A percentile compares a stretch with the other conserved stretches of the same genome.
Evolutionary conservation across 2,329 filamentous ascomycete species (phyloP).

Genomic region (Tricladium varicosporioides): DNA sequence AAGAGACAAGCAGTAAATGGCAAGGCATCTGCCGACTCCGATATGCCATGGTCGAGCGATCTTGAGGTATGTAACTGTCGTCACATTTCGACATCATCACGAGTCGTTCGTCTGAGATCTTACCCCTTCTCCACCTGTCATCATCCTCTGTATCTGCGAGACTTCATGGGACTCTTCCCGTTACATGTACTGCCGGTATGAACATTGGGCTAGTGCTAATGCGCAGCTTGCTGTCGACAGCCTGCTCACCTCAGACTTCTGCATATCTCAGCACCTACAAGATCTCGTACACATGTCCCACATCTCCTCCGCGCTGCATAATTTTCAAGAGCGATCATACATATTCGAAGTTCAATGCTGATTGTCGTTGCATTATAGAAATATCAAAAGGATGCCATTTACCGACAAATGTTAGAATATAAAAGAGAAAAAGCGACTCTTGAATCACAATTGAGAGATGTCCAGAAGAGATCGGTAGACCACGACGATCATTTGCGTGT

Average conservation of each 20-base stretch:
- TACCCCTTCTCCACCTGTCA: slow-evolving; percentile 10
- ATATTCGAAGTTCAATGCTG: slow-evolving; percentile 34
- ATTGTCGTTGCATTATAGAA: slow-evolving; percentile 52
- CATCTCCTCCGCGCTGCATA: slow-evolving; percentile 5
- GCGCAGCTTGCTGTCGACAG: slow-evolving; percentile 44
- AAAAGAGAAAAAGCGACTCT: slow-evolving; percentile 84
- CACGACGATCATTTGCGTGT: slow-evolving; percentile 92
- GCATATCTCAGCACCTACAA: slow-evolving; percentile 25
- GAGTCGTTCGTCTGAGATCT: slow-evolving; percentile 17
- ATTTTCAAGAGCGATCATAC: slow-evolving; percentile 10
- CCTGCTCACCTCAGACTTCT: slow-evolving; percentile 38
- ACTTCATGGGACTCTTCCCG: slow-evolving; percentile 17
- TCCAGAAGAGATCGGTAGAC: slow-evolving; percentile 73
- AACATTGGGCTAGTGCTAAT: slow-evolving; percentile 40
- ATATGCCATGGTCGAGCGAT: slow-evolving; percentile 69
- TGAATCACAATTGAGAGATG: slow-evolving; percentile 76
- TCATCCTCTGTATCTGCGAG: slow-evolving; percentile 19
- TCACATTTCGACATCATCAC: slow-evolving; percentile 16
- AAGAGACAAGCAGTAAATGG: slow-evolving; percentile 94
- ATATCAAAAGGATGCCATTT: slow-evolving; percentile 94
- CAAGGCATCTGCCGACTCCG: slow-evolving; percentile 62
- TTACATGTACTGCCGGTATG: slow-evolving; percentile 19
- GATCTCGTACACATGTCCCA: slow-evolving; percentile 14
- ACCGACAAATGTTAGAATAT: slow-evolving; percentile 96
- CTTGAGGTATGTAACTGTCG: slow-evolving; percentile 63